These are phyloP conservation scores for Cairneyella variabilis DNA, from an alignment of 495 filamentous ascomycete species.

Conservation along the genomic window DNA sequence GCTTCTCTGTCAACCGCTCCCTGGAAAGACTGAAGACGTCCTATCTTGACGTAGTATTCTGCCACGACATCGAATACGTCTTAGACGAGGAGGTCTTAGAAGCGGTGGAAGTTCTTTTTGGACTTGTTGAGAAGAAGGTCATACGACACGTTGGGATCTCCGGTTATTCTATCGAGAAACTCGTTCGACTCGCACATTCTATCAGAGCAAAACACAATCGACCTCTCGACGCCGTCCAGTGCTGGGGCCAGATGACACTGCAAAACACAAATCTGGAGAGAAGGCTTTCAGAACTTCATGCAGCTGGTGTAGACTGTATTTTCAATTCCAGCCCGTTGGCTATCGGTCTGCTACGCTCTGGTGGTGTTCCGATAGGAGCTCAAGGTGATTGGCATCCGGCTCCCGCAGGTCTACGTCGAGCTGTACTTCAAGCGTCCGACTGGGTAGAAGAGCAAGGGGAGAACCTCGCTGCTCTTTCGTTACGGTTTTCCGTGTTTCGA, in stretches of 20 bases:
- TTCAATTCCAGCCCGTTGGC: constrained; percentile 80
- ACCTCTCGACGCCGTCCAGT: constrained; percentile 80
- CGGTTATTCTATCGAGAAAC: constrained; percentile 85
- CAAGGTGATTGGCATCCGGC: constrained; percentile 85
- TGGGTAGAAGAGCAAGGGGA: constrained; percentile 46
- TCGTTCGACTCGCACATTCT: no score
- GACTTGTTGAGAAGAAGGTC: constrained; percentile 64
- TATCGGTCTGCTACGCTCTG: constrained; percentile 77
- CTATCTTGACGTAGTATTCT: constrained; percentile 68
- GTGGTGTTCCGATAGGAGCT: constrained; percentile 69
- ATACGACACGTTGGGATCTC: constrained; percentile 85
- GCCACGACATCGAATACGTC: constrained; percentile 70
- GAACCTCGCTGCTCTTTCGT: constrained; percentile 21
- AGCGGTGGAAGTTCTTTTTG: constrained; percentile 65
- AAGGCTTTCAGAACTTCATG: constrained; percentile 46
- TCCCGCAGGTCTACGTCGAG: constrained; percentile 57
- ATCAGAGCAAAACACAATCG: no score
- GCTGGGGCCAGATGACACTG: constrained; percentile 83
- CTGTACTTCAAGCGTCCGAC: constrained; percentile 41
- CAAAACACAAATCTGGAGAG: constrained; percentile 66
- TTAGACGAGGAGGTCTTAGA: constrained; percentile 49
- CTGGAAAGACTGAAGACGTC: constrained; percentile 53
- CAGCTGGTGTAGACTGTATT: constrained; percentile 75
- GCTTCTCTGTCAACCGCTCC: constrained; percentile 52
- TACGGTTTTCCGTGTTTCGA: no score